Conservation (phyloP, 2,329 filamentous ascomycete species). For the Orbilia oligospora region DNA sequence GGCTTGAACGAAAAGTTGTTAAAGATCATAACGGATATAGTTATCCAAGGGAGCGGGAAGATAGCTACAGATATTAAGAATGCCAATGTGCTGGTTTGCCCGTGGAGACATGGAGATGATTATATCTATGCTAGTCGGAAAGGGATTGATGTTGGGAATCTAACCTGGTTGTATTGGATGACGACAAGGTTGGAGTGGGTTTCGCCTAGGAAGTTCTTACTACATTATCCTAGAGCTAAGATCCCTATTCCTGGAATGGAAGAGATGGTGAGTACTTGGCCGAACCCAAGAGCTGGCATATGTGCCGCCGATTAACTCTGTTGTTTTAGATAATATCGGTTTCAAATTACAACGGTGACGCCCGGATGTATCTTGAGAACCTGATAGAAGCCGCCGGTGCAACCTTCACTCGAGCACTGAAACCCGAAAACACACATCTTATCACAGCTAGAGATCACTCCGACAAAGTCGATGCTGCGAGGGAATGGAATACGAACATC, state of each 20-base stretch:
- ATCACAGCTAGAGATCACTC: conserved; percentile 88
- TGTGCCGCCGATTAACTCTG: conserved; percentile 12
- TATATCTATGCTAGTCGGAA: conserved; percentile 82
- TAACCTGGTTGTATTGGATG: conserved; percentile 93
- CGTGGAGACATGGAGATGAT: conserved; percentile 84
- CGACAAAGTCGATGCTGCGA: conserved; percentile 92
- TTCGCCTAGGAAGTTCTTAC: conserved; percentile 82
- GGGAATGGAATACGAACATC: conserved; percentile 91
- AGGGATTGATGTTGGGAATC: conserved; percentile 87
- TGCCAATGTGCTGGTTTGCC: conserved; percentile 88
- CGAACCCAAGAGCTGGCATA: background rate
- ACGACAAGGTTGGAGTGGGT: conserved; percentile 92
- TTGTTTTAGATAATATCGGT: conserved; percentile 81
- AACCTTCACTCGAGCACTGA: conserved; percentile 94
- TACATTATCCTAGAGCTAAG: conserved; percentile 90
- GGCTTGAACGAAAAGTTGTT: conserved; percentile 77
- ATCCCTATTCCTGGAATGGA: conserved; percentile 84
- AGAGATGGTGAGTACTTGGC: conserved; percentile 65
- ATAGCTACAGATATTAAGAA: conserved; percentile 77
- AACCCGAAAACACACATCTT: conserved; percentile 93
- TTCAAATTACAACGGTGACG: conserved; percentile 96
- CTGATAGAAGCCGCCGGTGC: conserved; percentile 86
- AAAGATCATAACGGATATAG: conserved; percentile 78
- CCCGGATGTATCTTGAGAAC: conserved; percentile 92
- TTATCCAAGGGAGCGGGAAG: conserved; percentile 79